Evolutionary conservation across 2,329 filamentous ascomycete species (phyloP), one percentile per base, ranked within the genome.

Genomic region (Alternaria consortialis): DNA sequence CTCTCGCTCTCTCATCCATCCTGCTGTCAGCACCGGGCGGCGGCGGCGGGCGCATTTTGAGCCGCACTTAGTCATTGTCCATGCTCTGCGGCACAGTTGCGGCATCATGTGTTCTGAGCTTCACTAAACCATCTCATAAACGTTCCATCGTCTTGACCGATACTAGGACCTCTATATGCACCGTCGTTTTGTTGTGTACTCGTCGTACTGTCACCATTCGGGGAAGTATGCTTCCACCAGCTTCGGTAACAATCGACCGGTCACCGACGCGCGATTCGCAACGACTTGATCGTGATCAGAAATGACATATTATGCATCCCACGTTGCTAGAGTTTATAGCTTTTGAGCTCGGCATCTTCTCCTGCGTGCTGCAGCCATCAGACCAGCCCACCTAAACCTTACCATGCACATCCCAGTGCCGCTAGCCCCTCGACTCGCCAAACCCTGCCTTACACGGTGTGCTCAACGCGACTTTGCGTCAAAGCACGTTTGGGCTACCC

Each of bases 401-500:
- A 42, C 54, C 55, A 67, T 50, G 63, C 52, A 32, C 60, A 65
- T 65, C 55, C 65, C 66, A 64, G 58, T 27, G 57, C 47, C 54
- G 52, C 63, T 56, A 64, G 57, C 55, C 51, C 31, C 31, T 44
- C 34, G 32, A 43, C 63, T 77, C 73, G 75, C 72, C 67, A 73
- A 72, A 70, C 70, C 72, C 71, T 77, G 73, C 60, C 47, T 50
- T 34, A 44, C 46, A 34, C 58, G 32, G 40, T 65, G 66, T 70
- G 66, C 73, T 70, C 53, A 71, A 65, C 56, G 53, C 66, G 52
- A 62, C 64, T 58, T 36, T 75, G 72, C 69, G 62, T 67, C 72
- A 71, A 68, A 68, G 68, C 70, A 74, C 66, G 69, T 75, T 73
- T 74, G 65, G 69, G 63, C 66, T 69, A 43, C 63, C 68, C 52